Conservation (phyloP, 2,329 filamentous ascomycete genomes). For the Nannizzia gypsea region DNA sequence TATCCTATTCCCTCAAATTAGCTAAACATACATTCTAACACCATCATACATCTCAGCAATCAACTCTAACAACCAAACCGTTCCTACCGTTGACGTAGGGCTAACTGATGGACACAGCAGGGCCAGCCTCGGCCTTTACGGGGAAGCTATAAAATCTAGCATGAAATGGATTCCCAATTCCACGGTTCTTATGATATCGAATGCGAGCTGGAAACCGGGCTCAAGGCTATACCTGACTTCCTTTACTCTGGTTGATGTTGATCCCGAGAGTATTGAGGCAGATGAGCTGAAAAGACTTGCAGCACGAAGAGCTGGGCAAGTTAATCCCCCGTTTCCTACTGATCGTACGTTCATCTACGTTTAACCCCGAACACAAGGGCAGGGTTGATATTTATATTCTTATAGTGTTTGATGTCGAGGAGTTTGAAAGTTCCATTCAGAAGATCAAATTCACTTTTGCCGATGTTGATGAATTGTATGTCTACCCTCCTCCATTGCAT, state of each 20-base stretch:
- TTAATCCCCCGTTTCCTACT: constrained; percentile 36
- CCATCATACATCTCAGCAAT: background rate
- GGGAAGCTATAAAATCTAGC: constrained; percentile 27
- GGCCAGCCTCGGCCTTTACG: constrained; percentile 38
- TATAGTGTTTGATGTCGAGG: constrained; percentile 13
- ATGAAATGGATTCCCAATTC: constrained; percentile 27
- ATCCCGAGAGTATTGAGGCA: constrained; percentile 37
- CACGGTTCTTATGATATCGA: constrained; percentile 34
- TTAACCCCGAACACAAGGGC: no score
- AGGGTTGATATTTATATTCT: background rate
- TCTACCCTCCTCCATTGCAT: no score
- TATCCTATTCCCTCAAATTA: background rate
- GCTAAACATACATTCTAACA: background rate
- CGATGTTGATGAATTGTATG: constrained; percentile 15
- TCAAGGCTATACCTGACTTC: constrained; percentile 29
- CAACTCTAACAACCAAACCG: constrained; percentile 7
- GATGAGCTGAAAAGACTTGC: constrained; percentile 36
- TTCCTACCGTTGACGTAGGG: constrained; percentile 33
- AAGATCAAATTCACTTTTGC: constrained; percentile 13
- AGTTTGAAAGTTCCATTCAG: constrained; percentile 4
- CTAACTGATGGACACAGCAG: constrained; percentile 41
- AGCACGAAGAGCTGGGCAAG: constrained; percentile 30
- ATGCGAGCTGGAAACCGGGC: constrained; percentile 28
- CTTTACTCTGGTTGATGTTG: constrained; percentile 36
- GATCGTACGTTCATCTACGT: constrained; percentile 16